Conservation (phyloP, 352 stramenopile genomes). For the Phytopythium sindhum region DNA sequence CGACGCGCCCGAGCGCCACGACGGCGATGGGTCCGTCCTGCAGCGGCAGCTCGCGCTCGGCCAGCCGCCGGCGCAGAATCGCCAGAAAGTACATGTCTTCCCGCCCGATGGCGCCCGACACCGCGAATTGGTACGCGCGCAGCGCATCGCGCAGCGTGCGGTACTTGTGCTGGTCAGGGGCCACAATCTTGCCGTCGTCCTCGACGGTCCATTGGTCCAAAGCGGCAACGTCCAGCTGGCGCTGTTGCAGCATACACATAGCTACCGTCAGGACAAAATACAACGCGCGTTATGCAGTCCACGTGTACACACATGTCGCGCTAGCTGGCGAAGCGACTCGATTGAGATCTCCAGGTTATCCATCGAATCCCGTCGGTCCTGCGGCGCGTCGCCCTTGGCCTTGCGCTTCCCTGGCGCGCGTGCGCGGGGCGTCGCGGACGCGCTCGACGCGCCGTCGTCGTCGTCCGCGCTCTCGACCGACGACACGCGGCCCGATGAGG, state of each 20-base stretch:
- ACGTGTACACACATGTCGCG: slow-evolving; percentile 14
- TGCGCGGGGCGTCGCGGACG: background rate
- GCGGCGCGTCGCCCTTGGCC: background rate
- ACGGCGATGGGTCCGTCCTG: slow-evolving; percentile 70
- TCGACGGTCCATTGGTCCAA: slow-evolving; percentile 36
- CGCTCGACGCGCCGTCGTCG: background rate
- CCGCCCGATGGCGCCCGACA: slow-evolving; percentile 37
- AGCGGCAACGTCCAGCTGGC: slow-evolving; percentile 27
- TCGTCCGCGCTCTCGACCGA: slow-evolving; percentile 7
- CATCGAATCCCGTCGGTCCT: slow-evolving; percentile 16
- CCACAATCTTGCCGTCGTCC: slow-evolving; percentile 41
- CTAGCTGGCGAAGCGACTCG: slow-evolving; percentile 24
- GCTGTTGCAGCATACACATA: slow-evolving; percentile 9
- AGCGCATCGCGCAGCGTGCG: slow-evolving; percentile 47
- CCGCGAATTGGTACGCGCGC: slow-evolving; percentile 29
- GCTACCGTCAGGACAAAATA: background rate
- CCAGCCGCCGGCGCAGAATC: slow-evolving; percentile 54
- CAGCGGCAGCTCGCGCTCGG: slow-evolving; percentile 48
- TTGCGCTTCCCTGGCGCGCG: slow-evolving; percentile 8
- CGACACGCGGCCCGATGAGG: slow-evolving; percentile 6
- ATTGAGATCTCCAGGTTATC: slow-evolving; percentile 29
- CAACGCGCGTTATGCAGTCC: background rate
- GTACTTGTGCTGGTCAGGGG: slow-evolving; percentile 39
- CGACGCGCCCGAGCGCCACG: slow-evolving; percentile 35
- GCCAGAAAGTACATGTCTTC: slow-evolving; percentile 77